Conservation (phyloP, 208 protist species). For the Balamuthia mandrillaris region DNA sequence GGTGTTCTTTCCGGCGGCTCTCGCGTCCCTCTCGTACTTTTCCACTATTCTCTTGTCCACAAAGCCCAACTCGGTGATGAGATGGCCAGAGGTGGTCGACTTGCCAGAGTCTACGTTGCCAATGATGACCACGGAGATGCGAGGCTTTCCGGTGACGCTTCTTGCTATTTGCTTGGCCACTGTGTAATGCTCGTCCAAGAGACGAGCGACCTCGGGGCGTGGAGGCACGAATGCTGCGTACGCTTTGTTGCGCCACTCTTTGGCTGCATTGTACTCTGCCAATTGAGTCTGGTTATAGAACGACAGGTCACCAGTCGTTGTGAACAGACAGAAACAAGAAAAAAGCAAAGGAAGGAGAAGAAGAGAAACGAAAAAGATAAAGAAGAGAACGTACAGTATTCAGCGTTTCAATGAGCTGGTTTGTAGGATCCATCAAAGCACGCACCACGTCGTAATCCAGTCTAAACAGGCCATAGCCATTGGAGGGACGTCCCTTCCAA, state of each 20-base stretch:
- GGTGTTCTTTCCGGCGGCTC: conserved; percentile 82
- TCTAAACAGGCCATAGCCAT: conserved; percentile 21
- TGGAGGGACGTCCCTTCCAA: conserved; percentile 12
- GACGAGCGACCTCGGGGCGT: not conserved
- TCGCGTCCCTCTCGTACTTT: conserved; percentile 78
- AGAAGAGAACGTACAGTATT: too few relatives aligned
- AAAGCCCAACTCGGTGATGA: conserved; percentile 84
- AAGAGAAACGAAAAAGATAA: too few relatives aligned
- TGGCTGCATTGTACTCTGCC: conserved; percentile 14
- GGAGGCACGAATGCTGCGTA: conserved; percentile 13
- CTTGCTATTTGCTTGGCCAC: not conserved
- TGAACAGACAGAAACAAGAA: too few relatives aligned
- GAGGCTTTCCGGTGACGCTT: not conserved
- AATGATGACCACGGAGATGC: not conserved
- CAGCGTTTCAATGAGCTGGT: not conserved
- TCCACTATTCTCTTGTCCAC: conserved; percentile 68
- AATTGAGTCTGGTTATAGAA: conserved; percentile 2
- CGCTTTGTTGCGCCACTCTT: conserved; percentile 1
- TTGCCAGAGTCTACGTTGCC: conserved; percentile 88
- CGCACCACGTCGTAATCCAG: conserved; percentile 13
- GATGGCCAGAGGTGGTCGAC: conserved; percentile 88
- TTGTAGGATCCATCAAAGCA: not conserved
- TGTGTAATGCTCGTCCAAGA: not conserved
- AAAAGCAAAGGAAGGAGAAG: too few relatives aligned
- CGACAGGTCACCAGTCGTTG: too few relatives aligned